A percentile compares a stretch with the other conserved stretches of the same genome.
phyloP scores from a whole-genome alignment of 2,329 filamentous ascomycete genomes.

The Teratosphaeria destructans region DNA sequence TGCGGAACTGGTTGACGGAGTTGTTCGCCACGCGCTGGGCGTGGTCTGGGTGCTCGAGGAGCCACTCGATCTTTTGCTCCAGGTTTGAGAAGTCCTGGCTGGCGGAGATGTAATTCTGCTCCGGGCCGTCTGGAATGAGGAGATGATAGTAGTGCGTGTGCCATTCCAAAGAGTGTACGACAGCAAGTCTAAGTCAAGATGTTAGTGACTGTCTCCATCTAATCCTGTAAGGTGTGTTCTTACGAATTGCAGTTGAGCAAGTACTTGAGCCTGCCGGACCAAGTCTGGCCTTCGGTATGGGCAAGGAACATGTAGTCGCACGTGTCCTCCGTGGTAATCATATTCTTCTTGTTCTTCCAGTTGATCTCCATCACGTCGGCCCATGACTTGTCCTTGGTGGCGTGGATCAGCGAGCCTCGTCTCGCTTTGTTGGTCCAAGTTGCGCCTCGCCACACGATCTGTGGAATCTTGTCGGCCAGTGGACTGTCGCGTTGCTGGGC shows the following conservation, averaged over 20 bases:
- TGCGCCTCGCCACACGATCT: slow-evolving; percentile 40
- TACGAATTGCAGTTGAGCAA: slow-evolving; percentile 23
- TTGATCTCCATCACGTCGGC: slow-evolving; percentile 28
- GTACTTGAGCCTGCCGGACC: slow-evolving; percentile 26
- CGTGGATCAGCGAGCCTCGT: slow-evolving; percentile 22
- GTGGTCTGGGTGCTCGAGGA: slow-evolving; percentile 14
- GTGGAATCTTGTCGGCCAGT: slow-evolving; percentile 32
- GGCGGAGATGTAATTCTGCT: slow-evolving; percentile 23
- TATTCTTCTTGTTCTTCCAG: neutral
- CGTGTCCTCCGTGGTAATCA: slow-evolving; percentile 10
- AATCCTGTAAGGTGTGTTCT: neutral
- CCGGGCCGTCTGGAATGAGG: slow-evolving; percentile 9
- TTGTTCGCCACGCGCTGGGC: slow-evolving; percentile 19
- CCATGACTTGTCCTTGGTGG: slow-evolving; percentile 30
- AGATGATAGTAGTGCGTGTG: slow-evolving; percentile 25
- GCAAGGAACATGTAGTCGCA: slow-evolving; percentile 23
- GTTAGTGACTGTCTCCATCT: neutral
- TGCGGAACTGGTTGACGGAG: slow-evolving; percentile 17
- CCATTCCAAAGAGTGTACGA: slow-evolving; percentile 21
- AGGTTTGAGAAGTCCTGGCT: slow-evolving; percentile 23
- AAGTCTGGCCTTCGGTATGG: slow-evolving; percentile 26
- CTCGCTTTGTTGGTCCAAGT: slow-evolving; percentile 20
- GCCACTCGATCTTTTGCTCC: slow-evolving; percentile 14
- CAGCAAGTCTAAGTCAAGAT: slow-evolving; percentile 7
- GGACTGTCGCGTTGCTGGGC: slow-evolving; percentile 9